Evolutionary conservation across 2,329 filamentous ascomycete species (phyloP).

Genomic region (Nigrograna mackinnonii): DNA sequence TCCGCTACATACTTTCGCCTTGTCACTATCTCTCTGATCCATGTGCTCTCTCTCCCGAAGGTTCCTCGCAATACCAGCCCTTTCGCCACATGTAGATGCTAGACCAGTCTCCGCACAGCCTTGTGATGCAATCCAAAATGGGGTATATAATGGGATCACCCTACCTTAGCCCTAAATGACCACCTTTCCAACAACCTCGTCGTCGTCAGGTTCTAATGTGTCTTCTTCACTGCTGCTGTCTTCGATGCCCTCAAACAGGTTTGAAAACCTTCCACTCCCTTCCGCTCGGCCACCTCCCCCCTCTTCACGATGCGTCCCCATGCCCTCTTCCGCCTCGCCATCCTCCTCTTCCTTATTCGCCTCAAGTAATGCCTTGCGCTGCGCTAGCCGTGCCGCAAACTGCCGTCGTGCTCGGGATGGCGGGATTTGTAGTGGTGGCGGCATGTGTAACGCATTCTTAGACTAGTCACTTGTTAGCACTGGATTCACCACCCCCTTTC

Average conservation of each 20-base stretch:
- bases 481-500: no score
- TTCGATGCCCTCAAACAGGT: conserved; percentile 39
- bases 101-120: no score
- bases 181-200: no score
- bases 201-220: no score
- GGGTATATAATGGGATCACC: no score
- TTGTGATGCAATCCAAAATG: no score
- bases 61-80: no score
- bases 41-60: no score
- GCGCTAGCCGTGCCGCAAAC: conserved; percentile 78
- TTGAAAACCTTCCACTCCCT: conserved; percentile 32
- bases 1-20: no score
- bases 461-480: neutral
- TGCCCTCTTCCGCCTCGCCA: conserved; percentile 1
- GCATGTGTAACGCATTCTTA: conserved; percentile 7
- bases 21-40: no score
- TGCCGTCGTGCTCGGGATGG: conserved; percentile 86
- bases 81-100: no score
- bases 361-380: conserved; percentile 50
- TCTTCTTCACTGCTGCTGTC: conserved; percentile 29
- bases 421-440: conserved; percentile 79
- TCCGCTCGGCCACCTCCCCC: conserved; percentile 15
- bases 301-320: conserved; percentile 12
- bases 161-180: no score
- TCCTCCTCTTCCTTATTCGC: conserved; percentile 12